Evolutionary conservation across 345 rosid genomes (phyloP).

Genomic region (Turritis glabra): DNA sequence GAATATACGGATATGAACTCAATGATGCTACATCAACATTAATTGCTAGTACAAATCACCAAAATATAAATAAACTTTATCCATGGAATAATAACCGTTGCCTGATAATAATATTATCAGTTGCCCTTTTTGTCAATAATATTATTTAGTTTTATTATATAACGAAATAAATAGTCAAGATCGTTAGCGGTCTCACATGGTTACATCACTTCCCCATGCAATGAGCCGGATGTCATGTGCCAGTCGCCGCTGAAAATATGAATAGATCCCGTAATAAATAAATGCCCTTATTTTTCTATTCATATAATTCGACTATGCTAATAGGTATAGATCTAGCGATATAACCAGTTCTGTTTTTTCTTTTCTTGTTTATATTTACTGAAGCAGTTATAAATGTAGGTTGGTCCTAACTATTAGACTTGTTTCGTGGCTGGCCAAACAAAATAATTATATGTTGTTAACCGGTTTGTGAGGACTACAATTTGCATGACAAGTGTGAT

Average conservation of each 20-base stretch:
- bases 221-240: slow-evolving; percentile 18
- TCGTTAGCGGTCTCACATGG: slow-evolving; percentile 18
- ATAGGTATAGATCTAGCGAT: not conserved
- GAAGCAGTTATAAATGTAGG: slow-evolving; percentile 3
- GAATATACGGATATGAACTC: not conserved
- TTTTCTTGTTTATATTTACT: not conserved
- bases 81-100: not conserved
- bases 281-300: slow-evolving; percentile 22
- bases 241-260: not conserved
- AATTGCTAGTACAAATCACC: too few species aligned
- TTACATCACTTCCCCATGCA: slow-evolving; percentile 23
- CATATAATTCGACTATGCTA: not conserved
- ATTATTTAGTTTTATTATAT: not conserved
- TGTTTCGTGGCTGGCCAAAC: too few species aligned
- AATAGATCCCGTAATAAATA: not conserved
- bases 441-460: not conserved
- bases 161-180: not conserved
- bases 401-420: not conserved
- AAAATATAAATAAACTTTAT: not conserved
- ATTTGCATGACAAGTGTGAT: slow-evolving; percentile 1
- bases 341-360: not conserved
- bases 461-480: not conserved
- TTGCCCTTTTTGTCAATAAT: not conserved
- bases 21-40: not conserved
- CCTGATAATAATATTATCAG: not conserved